These are phyloP conservation scores for Capsicum baccatum DNA, from an alignment of 257 asterid genomes.

Conservation along the genomic window DNA sequence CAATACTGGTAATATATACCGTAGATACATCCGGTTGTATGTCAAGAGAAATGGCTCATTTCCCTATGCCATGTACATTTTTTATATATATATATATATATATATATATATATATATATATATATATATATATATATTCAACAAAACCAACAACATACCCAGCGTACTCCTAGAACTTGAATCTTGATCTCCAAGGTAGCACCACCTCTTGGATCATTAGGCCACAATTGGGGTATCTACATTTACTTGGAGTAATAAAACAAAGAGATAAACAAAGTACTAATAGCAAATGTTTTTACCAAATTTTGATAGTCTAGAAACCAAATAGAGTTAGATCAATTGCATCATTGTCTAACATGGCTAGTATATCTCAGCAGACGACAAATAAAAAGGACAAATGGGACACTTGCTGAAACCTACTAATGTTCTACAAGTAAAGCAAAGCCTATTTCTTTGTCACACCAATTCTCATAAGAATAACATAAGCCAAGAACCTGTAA, in stretches of 20 bases:
- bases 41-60: too few relatives aligned
- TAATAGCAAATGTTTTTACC: not conserved
- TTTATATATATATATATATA: too few relatives aligned
- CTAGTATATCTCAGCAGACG: not conserved
- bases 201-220: not conserved
- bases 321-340: not conserved
- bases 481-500: conserved; percentile 67
- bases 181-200: not conserved
- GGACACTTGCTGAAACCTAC: not conserved
- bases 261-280: not conserved
- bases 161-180: too few relatives aligned
- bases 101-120: too few relatives aligned
- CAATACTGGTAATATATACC: too few relatives aligned
- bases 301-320: not conserved
- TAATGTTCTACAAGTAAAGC: not conserved
- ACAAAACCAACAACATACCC: too few relatives aligned
- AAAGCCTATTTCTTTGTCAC: conserved; percentile 49
- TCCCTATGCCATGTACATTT: too few relatives aligned
- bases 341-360: not conserved
- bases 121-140: too few relatives aligned
- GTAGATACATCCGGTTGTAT: too few relatives aligned
- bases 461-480: conserved; percentile 81
- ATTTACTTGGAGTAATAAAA: not conserved
- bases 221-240: not conserved
- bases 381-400: not conserved